Evolutionary conservation across 306 rosid species (phyloP), one percentile per base, ranked within the genome.

Genomic region (Chamaecrista fasciculata): DNA sequence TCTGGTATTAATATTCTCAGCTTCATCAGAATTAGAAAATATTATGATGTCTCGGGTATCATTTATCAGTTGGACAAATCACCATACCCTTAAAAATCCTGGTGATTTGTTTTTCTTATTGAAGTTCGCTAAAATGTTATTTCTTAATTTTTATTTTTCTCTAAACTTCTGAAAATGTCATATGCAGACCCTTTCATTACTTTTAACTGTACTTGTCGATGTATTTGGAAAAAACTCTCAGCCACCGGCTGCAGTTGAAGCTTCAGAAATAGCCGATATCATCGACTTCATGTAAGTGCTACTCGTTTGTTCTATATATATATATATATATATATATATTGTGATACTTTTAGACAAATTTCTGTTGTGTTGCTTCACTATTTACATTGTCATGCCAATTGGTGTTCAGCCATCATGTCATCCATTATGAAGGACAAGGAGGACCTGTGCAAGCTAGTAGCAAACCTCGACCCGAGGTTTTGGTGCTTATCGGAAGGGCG

Each of bases 341-440:
- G n/a, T n/a, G n/a, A n/a, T n/a, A n/a, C n/a, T n/a, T 56, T 58
- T 9, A 33, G 4, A 28, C 40, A 69, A 65, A 47, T 42, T 62
- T 56, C 24, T 21, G 21, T 43, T 61, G 52, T 55, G 19, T 67
- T 52, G 69, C 67, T 42, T 55, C 63, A 47, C 39, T 23, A 7
- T 71, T 67, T 64, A 64, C 60, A 34, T 55, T 6, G 51, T 36
- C 43, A 21, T 44, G 26, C 55, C 56, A 43, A 55, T 73, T 79
- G 44, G 43, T 63, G 76, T 66, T 51, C 89, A 94, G 97, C 73
- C 97, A 94, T 70, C 99, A 94, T 23, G 82, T 85, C 9, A 67
- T 94, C 76, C 99, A 94, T 70, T 94, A 88, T 61, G 96, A 94
- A 65, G 99, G 99, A 72, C 99, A 94, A 73, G 97, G 95, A 72